Percentiles rank a stretch among this genome's conserved stretches.
phyloP scores from a whole-genome alignment of 352 stramenopile species.

The Phytophthora sansomeana region DNA sequence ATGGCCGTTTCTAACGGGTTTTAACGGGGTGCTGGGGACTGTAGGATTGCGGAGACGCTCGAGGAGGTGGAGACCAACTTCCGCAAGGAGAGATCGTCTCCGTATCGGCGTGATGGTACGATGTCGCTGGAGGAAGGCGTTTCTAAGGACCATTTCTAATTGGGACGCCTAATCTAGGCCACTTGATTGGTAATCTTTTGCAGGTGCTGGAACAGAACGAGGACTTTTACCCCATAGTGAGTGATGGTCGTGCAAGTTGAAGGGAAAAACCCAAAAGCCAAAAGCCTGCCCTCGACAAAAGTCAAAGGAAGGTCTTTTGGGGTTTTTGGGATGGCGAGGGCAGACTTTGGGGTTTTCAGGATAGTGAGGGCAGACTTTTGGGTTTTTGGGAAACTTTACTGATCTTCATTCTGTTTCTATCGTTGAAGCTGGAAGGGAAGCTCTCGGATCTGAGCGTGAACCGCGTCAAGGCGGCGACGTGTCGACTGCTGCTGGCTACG shows the following conservation, averaged over 20 bases:
- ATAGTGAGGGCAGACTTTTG: too few species aligned
- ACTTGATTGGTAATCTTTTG: constrained; percentile 82
- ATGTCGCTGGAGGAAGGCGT: not conserved
- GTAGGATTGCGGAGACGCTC: constrained; percentile 78
- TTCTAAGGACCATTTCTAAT: not conserved
- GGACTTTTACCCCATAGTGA: constrained; percentile 85
- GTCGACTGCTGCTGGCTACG: constrained; percentile 77
- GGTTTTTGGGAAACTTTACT: constrained; percentile 23
- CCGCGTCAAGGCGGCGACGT: constrained; percentile 74
- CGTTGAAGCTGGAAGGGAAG: constrained; percentile 67
- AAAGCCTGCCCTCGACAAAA: too few species aligned
- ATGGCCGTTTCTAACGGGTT: constrained; percentile 5
- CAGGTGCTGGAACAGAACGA: constrained; percentile 84
- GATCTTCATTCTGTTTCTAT: not conserved
- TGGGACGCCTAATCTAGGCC: constrained; percentile 37
- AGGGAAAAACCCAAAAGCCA: too few species aligned
- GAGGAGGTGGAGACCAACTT: constrained; percentile 84
- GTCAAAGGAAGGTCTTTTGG: too few species aligned
- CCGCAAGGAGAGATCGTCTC: constrained; percentile 74
- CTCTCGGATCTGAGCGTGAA: constrained; percentile 63
- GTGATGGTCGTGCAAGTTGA: constrained; percentile 12
- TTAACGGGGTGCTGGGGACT: not conserved
- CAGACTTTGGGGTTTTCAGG: too few species aligned
- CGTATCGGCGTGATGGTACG: constrained; percentile 78
- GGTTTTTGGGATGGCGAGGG: too few species aligned